These are phyloP conservation scores for Smittium mucronatum DNA, from an alignment of 371 early-diverging fungal species.

Conservation along the genomic window DNA sequence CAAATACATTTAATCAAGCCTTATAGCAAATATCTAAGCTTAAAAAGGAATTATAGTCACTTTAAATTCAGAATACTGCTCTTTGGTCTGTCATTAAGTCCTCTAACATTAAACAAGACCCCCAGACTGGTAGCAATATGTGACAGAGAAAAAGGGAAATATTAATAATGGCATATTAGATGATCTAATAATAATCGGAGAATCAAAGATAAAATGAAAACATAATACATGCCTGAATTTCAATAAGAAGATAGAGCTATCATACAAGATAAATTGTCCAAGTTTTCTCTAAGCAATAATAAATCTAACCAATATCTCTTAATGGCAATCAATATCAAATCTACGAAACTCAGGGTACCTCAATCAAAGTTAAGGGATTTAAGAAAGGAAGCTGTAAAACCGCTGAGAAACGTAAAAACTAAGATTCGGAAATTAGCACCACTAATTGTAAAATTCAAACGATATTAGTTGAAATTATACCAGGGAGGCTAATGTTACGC, in stretches of 20 bases:
- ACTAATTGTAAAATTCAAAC: slow-evolving; percentile 12
- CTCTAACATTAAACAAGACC: slow-evolving; percentile 33
- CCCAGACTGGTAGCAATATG: slow-evolving; percentile 27
- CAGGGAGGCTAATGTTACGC: background rate
- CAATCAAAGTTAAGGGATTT: background rate
- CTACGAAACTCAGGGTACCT: background rate
- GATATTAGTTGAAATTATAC: slow-evolving; percentile 5
- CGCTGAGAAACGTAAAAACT: background rate
- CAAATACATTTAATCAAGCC: slow-evolving; percentile 25
- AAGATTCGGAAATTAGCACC: slow-evolving; percentile 8
- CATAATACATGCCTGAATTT: slow-evolving; percentile 16
- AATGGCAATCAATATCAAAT: slow-evolving; percentile 25
- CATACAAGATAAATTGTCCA: slow-evolving; percentile 25
- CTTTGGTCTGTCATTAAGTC: slow-evolving; percentile 36
- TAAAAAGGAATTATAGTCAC: slow-evolving; percentile 31
- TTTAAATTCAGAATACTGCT: slow-evolving; percentile 34
- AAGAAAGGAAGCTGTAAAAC: background rate
- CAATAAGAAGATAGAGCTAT: slow-evolving; percentile 18
- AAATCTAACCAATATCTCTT: slow-evolving; percentile 30
- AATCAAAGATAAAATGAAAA: slow-evolving; percentile 5
- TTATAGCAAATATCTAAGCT: slow-evolving; percentile 29
- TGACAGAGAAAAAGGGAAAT: slow-evolving; percentile 20
- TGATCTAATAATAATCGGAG: slow-evolving; percentile 25
- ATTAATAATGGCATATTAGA: slow-evolving; percentile 29
- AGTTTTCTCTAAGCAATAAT: slow-evolving; percentile 24